Conservation (phyloP, 345 rosid species). For the Citrus mangshanensis region DNA sequence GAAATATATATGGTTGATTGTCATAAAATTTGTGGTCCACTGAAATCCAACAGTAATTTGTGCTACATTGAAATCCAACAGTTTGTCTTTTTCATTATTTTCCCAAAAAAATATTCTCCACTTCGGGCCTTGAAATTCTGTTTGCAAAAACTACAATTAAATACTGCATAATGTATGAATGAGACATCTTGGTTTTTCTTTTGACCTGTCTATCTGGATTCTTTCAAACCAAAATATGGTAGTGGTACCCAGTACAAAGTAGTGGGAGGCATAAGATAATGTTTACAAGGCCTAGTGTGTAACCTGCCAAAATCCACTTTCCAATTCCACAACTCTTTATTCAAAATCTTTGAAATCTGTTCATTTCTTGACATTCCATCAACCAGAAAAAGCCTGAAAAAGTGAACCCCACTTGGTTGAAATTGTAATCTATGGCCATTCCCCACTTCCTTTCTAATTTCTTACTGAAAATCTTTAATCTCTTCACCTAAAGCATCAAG, state of each 20-base stretch:
- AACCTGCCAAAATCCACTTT: conserved; percentile 15
- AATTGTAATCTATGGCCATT: conserved; percentile 23
- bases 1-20: too few relatives aligned
- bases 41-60: neutral
- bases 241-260: neutral
- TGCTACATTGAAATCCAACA: neutral
- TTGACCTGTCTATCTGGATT: neutral
- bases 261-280: conserved; percentile 33
- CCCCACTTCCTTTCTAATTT: conserved; percentile 12
- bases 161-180: neutral
- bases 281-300: conserved; percentile 7
- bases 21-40: neutral
- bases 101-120: neutral
- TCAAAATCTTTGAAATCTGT: conserved; percentile 3
- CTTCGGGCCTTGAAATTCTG: too few relatives aligned
- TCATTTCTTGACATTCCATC: neutral
- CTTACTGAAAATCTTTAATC: neutral
- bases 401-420: conserved; percentile 38
- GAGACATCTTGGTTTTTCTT: neutral
- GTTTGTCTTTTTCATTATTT: too few relatives aligned
- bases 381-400: conserved; percentile 9
- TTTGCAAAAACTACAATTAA: neutral
- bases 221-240: neutral
- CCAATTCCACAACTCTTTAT: neutral
- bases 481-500: conserved; percentile 10